Conservation (phyloP, 116 monocot genomes). For the Trichopus zeylanicus region DNA sequence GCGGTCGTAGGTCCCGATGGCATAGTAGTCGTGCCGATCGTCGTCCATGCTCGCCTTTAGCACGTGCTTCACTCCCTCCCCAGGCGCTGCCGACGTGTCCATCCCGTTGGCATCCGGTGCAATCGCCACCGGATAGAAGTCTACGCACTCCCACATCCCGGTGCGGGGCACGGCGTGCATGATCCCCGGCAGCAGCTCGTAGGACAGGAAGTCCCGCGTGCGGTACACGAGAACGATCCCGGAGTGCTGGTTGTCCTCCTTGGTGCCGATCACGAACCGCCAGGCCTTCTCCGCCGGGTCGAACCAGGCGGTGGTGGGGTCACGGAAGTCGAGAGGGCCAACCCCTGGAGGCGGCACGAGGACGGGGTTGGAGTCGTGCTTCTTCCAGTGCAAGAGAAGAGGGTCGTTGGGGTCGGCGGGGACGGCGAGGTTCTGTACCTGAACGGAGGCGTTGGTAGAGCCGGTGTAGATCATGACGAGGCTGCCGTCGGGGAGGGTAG, state of each 20-base stretch:
- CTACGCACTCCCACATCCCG: constrained; percentile 96
- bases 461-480: constrained; percentile 78
- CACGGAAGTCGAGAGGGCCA: constrained; percentile 52
- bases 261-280: constrained; percentile 59
- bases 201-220: constrained; percentile 57
- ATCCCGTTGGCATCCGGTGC: constrained; percentile 16
- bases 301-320: constrained; percentile 83
- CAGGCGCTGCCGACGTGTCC: constrained; percentile 29
- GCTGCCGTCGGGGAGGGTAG: constrained; percentile 35
- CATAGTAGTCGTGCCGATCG: constrained; percentile 66
- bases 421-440: constrained; percentile 67
- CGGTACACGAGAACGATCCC: constrained; percentile 50
- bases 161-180: constrained; percentile 51
- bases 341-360: constrained; percentile 45
- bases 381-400: constrained; percentile 55
- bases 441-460: constrained; percentile 40
- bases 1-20: constrained; percentile 53
- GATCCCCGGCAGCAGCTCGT: constrained; percentile 35
- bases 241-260: constrained; percentile 31
- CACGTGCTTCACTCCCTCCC: constrained; percentile 50
- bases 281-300: constrained; percentile 19
- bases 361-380: constrained; percentile 46
- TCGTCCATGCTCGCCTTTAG: constrained; percentile 73
- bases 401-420: constrained; percentile 55
- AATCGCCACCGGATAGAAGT: constrained; percentile 71